A percentile compares a stretch with the other conserved stretches of the same genome.
Evolutionary conservation across 768 basidiomycete genomes (phyloP).

Genomic region (Suillus cothurnatus): DNA sequence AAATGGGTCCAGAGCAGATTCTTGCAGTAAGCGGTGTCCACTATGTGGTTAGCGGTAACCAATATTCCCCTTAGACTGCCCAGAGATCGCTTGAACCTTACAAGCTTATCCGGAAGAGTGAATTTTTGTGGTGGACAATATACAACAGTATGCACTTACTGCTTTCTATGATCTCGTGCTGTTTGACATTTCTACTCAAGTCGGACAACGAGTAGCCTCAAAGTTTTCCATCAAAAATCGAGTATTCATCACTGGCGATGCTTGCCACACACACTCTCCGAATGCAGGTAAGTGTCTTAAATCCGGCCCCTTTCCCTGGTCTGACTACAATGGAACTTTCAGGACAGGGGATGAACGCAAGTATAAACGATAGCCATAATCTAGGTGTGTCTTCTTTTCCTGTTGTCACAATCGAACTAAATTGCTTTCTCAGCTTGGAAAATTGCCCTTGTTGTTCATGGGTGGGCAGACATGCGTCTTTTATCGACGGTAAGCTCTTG

Average conservation of each 20-base stretch:
- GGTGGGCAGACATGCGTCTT: slow-evolving; percentile 46
- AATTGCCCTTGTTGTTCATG: slow-evolving; percentile 46
- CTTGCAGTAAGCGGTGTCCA: slow-evolving; percentile 32
- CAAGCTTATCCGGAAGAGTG: slow-evolving; percentile 29
- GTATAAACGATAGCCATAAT: slow-evolving; percentile 57
- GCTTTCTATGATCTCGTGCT: neutral
- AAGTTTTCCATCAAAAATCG: slow-evolving; percentile 48
- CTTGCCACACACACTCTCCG: slow-evolving; percentile 49
- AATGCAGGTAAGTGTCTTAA: slow-evolving; percentile 37
- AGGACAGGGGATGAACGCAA: slow-evolving; percentile 58
- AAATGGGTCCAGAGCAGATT: slow-evolving; percentile 41
- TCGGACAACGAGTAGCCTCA: slow-evolving; percentile 58
- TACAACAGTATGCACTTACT: slow-evolving; percentile 42
- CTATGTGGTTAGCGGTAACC: neutral
- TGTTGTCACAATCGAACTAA: neutral
- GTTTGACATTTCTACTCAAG: slow-evolving; percentile 24
- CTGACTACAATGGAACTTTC: slow-evolving; percentile 21
- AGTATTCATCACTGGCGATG: slow-evolving; percentile 60
- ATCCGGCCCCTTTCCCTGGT: neutral
- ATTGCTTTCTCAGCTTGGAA: slow-evolving; percentile 46
- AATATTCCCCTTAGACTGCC: slow-evolving; percentile 33
- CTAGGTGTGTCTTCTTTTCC: slow-evolving; percentile 32
- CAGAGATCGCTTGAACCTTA: slow-evolving; percentile 44
- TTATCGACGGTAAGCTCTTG: slow-evolving; percentile 43
- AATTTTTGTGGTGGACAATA: slow-evolving; percentile 52